phyloP scores from a whole-genome alignment of 768 basidiomycete species.

The Harrya chromipes region DNA sequence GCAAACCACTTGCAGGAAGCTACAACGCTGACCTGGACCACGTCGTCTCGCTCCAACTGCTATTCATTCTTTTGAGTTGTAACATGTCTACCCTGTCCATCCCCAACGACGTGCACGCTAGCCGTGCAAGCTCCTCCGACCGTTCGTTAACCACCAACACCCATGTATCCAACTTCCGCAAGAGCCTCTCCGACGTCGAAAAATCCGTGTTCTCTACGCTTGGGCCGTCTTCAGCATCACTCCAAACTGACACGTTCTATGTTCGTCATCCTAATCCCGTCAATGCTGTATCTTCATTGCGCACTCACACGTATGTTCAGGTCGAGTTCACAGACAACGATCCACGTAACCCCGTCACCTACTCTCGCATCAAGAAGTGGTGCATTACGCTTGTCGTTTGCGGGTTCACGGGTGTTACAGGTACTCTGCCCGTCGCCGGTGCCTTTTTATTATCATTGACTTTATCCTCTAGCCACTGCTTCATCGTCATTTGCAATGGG shows the following conservation, averaged over 20 bases:
- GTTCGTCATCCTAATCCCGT: slow-evolving; percentile 7
- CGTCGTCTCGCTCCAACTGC: slow-evolving; percentile 8
- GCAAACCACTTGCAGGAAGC: neutral
- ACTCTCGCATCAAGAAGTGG: slow-evolving; percentile 40
- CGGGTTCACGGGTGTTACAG: slow-evolving; percentile 28
- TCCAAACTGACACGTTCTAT: slow-evolving; percentile 3
- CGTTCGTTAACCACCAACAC: slow-evolving; percentile 13
- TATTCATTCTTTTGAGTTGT: slow-evolving; percentile 12
- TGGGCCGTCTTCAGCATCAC: slow-evolving; percentile 6
- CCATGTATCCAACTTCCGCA: neutral
- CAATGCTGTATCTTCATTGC: neutral
- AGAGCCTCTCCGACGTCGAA: slow-evolving; percentile 7
- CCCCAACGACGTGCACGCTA: slow-evolving; percentile 7
- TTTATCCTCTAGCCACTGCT: slow-evolving; percentile 41
- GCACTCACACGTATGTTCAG: slow-evolving; percentile 19
- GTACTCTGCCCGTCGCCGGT: slow-evolving; percentile 4
- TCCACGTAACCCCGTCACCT: slow-evolving; percentile 37
- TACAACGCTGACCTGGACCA: neutral
- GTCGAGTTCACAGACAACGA: slow-evolving; percentile 39
- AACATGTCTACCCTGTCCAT: slow-evolving; percentile 15
- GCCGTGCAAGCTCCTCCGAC: slow-evolving; percentile 11
- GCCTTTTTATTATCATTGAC: neutral
- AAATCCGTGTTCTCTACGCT: neutral
- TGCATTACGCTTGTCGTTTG: slow-evolving; percentile 31
- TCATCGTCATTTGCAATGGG: slow-evolving; percentile 48